phyloP scores from a whole-genome alignment of 306 rosid genomes.

The Hippophae rhamnoides region DNA sequence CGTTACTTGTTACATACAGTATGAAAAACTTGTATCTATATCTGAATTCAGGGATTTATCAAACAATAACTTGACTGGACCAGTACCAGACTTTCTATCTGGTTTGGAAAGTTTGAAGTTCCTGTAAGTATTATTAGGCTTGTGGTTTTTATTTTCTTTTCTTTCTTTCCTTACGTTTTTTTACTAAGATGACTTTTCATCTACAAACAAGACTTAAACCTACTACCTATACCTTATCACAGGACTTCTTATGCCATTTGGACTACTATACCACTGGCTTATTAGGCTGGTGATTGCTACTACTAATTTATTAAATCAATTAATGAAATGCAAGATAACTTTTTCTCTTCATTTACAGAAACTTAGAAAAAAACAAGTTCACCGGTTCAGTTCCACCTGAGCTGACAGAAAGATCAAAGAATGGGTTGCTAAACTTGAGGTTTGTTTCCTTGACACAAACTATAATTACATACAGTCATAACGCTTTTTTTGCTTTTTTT shows the following conservation, averaged over 20 bases:
- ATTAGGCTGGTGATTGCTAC: neutral
- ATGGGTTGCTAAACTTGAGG: conserved; percentile 34
- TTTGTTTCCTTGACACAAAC: conserved; percentile 1
- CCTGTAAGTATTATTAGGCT: conserved; percentile 24
- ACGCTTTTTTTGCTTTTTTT: no score
- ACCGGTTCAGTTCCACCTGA: conserved; percentile 28
- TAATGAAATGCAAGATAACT: neutral
- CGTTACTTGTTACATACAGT: no score
- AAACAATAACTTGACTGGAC: conserved; percentile 33
- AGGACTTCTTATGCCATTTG: no score
- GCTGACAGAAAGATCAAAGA: conserved; percentile 24
- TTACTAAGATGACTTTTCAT: no score
- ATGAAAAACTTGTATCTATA: neutral
- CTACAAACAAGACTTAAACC: neutral
- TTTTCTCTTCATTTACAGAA: conserved; percentile 12
- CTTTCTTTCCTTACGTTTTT: no score
- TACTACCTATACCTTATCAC: neutral
- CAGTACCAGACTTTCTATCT: conserved; percentile 24
- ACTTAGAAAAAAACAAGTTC: conserved; percentile 33
- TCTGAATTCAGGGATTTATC: conserved; percentile 32
- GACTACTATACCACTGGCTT: no score
- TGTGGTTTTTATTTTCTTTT: no score
- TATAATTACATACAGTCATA: neutral
- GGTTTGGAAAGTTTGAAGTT: conserved; percentile 9
- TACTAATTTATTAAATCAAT: no score